phyloP scores from a whole-genome alignment of 2,329 filamentous ascomycete genomes.

The Sarocladiaceae sp. region DNA sequence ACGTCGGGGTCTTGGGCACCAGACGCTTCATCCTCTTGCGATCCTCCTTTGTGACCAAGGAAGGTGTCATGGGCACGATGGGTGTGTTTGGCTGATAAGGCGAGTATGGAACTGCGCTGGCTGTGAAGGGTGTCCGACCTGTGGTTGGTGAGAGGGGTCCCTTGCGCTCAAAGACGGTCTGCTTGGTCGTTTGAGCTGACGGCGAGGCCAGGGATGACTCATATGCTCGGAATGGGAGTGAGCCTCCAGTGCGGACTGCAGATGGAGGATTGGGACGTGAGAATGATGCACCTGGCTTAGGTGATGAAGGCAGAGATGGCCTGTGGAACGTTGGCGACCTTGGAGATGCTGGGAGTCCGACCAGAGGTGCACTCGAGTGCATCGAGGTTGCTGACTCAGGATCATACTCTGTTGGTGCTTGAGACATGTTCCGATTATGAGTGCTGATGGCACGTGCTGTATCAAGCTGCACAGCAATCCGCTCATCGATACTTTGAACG shows the following conservation, averaged over 20 bases:
- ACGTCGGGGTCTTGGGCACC: conserved; percentile 58
- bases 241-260: conserved; percentile 52
- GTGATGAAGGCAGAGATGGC: conserved; percentile 39
- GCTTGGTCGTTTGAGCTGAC: conserved; percentile 51
- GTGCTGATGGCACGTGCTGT: conserved; percentile 16
- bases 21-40: conserved; percentile 63
- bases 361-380: conserved; percentile 44
- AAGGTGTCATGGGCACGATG: conserved; percentile 72
- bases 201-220: conserved; percentile 53
- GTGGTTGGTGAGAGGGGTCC: conserved; percentile 51
- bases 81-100: conserved; percentile 79
- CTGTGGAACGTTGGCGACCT: background rate
- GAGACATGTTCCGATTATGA: conserved; percentile 28
- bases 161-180: conserved; percentile 59
- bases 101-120: conserved; percentile 63
- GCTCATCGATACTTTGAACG: conserved; percentile 50
- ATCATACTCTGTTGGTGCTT: conserved; percentile 37
- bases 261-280: conserved; percentile 45
- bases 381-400: conserved; percentile 50
- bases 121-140: conserved; percentile 59
- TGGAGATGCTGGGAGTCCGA: conserved; percentile 28
- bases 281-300: conserved; percentile 48
- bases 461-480: conserved; percentile 39
- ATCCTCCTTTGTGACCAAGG: conserved; percentile 66
- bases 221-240: conserved; percentile 58